Base-by-base conservation (phyloP, 2,329 filamentous ascomycete genomes). In the Claviceps africana region DNA sequence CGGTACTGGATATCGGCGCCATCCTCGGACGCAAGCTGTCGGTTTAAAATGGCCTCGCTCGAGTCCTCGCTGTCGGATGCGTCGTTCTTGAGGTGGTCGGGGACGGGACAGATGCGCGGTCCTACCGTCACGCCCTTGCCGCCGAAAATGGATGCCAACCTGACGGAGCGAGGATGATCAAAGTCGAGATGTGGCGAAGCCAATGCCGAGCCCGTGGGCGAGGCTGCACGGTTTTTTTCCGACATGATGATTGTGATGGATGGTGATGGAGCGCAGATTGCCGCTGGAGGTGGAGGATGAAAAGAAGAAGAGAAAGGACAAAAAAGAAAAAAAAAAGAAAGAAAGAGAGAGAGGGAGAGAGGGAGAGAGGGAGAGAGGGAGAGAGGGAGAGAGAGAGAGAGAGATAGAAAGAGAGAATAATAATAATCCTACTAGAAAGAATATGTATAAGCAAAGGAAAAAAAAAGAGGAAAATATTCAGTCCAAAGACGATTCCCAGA, bases 1-100 rank as follows among this genome's bases (percentile, higher is more conserved):
- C 90, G 78, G 66, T 96, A 96, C 70, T 95, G 83, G 67, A 96
- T 95, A 11, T 82, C 81, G 66, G 86, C 83, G 50, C 81, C 82
- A 30, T 81, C 77, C 67, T 95, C 90, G 56, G 86, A 65, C 51
- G 83, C 86, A 57, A 91, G 79, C 70, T 95, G 89, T 68, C 74
- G 75, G 56, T 69, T 64, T n/a, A 79, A 64, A 46, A 79, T 77
- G 17, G 70, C 72, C 42, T 71, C 65, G 59, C 71, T 73, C 46
- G 69, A 73, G 35, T 75, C 69, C 21, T 72, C 69, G 47, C 64
- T 70, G 44, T 74, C 70, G 8, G 72, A 72, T 28, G 64, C 44
- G 5, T 66, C 63, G 47, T 58, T 57, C 56, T 60, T 65, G 50
- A 61, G 60, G 53, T 67, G 65, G 9, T 65, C 61, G 15, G 71